phyloP scores from a whole-genome alignment of 495 filamentous ascomycete species.

The Rusavskia elegans region DNA sequence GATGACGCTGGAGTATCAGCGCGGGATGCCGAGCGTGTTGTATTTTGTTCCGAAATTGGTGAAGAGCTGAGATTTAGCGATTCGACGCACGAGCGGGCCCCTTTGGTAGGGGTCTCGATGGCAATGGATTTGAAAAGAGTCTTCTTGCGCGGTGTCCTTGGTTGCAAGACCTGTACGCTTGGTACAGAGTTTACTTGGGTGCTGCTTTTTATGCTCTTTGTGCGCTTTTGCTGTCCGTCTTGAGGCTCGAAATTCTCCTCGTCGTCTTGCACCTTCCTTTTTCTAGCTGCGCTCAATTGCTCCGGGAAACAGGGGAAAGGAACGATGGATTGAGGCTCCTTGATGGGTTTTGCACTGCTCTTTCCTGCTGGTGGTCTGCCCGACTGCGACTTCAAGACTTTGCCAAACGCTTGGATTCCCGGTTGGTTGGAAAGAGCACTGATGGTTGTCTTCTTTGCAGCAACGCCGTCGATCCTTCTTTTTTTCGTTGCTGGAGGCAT shows the following conservation, averaged over 20 bases:
- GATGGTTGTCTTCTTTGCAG: not conserved
- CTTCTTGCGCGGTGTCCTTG: constrained; percentile 4
- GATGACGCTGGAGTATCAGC: constrained; percentile 8
- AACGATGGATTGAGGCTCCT: not conserved
- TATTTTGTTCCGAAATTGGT: not conserved
- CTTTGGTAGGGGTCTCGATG: constrained; percentile 12
- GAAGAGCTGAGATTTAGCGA: constrained; percentile 8
- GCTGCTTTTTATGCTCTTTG: not conserved
- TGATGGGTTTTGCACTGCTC: not conserved
- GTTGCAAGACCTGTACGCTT: not conserved
- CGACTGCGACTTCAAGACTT: constrained; percentile 11
- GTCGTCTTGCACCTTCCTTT: constrained; percentile 2
- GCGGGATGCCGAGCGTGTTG: not conserved
- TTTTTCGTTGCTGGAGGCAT: constrained; percentile 11
- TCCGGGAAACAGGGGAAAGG: not conserved
- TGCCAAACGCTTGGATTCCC: constrained; percentile 12
- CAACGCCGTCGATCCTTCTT: not conserved
- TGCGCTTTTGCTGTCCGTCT: not conserved
- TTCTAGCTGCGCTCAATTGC: not conserved
- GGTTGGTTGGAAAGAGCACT: constrained; percentile 3
- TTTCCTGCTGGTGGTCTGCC: not conserved
- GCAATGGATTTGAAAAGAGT: not conserved
- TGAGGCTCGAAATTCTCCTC: not conserved
- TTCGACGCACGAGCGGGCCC: constrained; percentile 10
- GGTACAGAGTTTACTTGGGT: not conserved